Percentiles rank a stretch among this genome's conserved stretches.
Conservation (phyloP, 2,329 filamentous ascomycete genomes). For the Aaosphaeria pasadenensis region DNA sequence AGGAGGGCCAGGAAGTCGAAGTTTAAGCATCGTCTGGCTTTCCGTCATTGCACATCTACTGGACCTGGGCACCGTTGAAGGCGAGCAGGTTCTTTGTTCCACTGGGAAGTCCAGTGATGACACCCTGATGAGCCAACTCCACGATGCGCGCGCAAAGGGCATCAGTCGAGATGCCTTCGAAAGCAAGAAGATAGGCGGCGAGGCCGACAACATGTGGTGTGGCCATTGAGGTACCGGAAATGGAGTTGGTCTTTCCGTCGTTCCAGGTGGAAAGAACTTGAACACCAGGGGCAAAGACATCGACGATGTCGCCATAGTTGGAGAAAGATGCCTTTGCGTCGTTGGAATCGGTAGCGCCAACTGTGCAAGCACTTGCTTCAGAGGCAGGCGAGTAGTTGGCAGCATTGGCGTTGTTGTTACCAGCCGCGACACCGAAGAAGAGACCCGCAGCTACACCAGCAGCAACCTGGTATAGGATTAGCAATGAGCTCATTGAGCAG, state of each 20-base stretch:
- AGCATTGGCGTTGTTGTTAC: constrained; percentile 30
- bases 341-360: constrained; percentile 32
- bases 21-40: too few species aligned
- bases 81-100: constrained; percentile 50
- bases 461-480: constrained; percentile 17
- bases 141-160: constrained; percentile 48
- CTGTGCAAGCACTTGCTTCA: constrained; percentile 35
- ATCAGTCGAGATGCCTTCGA: constrained; percentile 37
- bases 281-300: constrained; percentile 39
- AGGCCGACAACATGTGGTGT: constrained; percentile 68
- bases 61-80: constrained; percentile 45
- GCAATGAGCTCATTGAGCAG: neutral
- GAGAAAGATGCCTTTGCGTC: constrained; percentile 32
- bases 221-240: constrained; percentile 64
- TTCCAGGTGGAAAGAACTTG: constrained; percentile 45
- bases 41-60: too few species aligned
- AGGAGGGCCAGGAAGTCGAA: too few species aligned
- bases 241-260: constrained; percentile 39
- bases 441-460: constrained; percentile 30
- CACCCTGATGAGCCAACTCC: constrained; percentile 38
- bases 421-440: constrained; percentile 37
- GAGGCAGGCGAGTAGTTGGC: constrained; percentile 30
- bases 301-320: constrained; percentile 34
- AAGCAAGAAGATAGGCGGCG: constrained; percentile 63
- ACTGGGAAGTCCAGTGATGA: constrained; percentile 38